Percentiles rank a stretch among this genome's conserved stretches.
Evolutionary conservation across 495 filamentous ascomycete genomes (phyloP).

Genomic region (Daldinia decipiens): DNA sequence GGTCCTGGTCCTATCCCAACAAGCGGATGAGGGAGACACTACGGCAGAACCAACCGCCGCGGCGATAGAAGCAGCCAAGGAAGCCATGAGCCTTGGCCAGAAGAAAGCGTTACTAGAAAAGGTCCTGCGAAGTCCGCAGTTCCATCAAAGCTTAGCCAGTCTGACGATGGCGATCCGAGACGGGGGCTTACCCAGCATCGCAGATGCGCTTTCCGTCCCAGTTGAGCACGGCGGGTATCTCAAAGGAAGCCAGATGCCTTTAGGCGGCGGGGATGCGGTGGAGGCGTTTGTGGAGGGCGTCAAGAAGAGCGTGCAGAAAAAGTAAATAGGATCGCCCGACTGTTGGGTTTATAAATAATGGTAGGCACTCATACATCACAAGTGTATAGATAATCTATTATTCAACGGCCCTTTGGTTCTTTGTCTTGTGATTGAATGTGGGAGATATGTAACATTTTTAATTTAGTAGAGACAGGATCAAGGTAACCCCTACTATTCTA

Average conservation of each 20-base stretch:
- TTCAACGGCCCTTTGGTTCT: neutral
- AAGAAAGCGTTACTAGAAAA: slow-evolving; percentile 84
- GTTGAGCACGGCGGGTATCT: slow-evolving; percentile 86
- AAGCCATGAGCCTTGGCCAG: slow-evolving; percentile 77
- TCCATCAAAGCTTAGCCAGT: slow-evolving; percentile 84
- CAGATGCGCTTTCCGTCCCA: slow-evolving; percentile 81
- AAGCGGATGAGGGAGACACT: slow-evolving; percentile 59
- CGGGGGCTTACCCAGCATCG: slow-evolving; percentile 89
- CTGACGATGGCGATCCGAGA: slow-evolving; percentile 89
- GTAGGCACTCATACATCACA: slow-evolving; percentile 3
- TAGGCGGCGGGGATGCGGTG: slow-evolving; percentile 90
- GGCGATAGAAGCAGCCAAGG: slow-evolving; percentile 72
- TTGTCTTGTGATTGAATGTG: neutral
- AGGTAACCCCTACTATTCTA: neutral
- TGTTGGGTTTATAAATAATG: neutral
- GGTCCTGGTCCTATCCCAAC: slow-evolving; percentile 75
- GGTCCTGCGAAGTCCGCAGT: slow-evolving; percentile 90
- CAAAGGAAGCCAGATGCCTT: slow-evolving; percentile 75
- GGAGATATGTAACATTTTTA: neutral
- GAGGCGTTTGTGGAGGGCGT: slow-evolving; percentile 91
- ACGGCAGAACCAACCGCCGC: slow-evolving; percentile 70
- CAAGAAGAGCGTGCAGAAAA: slow-evolving; percentile 74
- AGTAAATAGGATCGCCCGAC: slow-evolving; percentile 41
- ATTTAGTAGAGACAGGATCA: neutral
- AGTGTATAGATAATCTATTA: slow-evolving; percentile 1